Percentiles rank a stretch among this genome's conserved stretches.
Conservation (phyloP, 73 alveolate genomes). For the Tetrahymena borealis region DNA sequence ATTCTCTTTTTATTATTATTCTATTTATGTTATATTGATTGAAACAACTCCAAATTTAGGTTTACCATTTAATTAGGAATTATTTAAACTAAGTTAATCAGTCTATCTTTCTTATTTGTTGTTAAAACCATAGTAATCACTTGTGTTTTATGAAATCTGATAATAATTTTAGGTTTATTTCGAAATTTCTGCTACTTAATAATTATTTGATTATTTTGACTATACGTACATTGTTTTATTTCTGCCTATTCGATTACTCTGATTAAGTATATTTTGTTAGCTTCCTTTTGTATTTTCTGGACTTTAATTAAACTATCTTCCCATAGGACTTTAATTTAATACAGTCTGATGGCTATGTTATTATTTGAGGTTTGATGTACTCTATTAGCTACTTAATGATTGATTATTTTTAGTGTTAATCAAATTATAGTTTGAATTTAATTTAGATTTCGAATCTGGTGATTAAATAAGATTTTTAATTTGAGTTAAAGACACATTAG, state of each 20-base stretch:
- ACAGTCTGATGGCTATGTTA: too few relatives aligned
- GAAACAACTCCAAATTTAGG: not conserved
- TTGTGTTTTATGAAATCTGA: not conserved
- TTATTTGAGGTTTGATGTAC: too few relatives aligned
- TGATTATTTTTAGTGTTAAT: too few relatives aligned
- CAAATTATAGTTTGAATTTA: not conserved
- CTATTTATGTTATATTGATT: not conserved
- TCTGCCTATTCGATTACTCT: not conserved
- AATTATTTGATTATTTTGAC: not conserved
- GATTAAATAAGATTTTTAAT: not conserved
- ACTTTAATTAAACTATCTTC: not conserved
- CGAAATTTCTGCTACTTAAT: not conserved
- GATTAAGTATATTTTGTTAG: not conserved
- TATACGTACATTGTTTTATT: not conserved
- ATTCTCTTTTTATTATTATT: not conserved
- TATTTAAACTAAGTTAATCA: too few relatives aligned
- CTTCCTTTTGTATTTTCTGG: not conserved
- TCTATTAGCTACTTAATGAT: too few relatives aligned
- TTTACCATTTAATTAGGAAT: too few relatives aligned
- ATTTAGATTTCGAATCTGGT: not conserved
- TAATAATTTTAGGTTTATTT: not conserved
- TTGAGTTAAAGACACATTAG: not conserved
- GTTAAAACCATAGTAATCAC: too few relatives aligned
- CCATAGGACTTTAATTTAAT: too few relatives aligned
- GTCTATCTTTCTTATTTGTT: too few relatives aligned